These are phyloP conservation scores for Monosporascus sp. DNA, from an alignment of 2,329 filamentous ascomycete genomes.

Conservation along the genomic window DNA sequence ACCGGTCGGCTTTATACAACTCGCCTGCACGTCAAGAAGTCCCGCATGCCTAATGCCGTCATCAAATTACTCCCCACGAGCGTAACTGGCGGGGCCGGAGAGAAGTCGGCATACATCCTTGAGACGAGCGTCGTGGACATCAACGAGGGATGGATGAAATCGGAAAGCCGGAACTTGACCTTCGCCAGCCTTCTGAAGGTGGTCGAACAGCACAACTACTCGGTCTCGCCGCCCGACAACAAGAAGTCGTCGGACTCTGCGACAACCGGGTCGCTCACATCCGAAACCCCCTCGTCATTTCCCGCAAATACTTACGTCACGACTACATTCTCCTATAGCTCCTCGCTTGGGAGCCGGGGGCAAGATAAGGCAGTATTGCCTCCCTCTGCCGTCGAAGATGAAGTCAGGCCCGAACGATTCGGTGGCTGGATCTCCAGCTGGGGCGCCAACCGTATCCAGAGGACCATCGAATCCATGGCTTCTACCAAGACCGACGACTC, in stretches of 20 bases:
- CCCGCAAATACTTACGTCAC: slow-evolving; percentile 56
- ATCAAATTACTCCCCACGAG: slow-evolving; percentile 69
- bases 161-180: slow-evolving; percentile 75
- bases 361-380: slow-evolving; percentile 41
- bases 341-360: slow-evolving; percentile 64
- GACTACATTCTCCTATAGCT: slow-evolving; percentile 69
- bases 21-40: slow-evolving; percentile 76
- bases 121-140: slow-evolving; percentile 77
- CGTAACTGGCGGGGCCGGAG: slow-evolving; percentile 59
- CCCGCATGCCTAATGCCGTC: slow-evolving; percentile 67
- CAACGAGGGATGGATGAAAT: slow-evolving; percentile 75
- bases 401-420: slow-evolving; percentile 22
- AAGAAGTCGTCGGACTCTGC: slow-evolving; percentile 15
- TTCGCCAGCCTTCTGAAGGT: slow-evolving; percentile 77
- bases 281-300: slow-evolving; percentile 8
- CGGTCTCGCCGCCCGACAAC: slow-evolving; percentile 31
- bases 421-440: slow-evolving; percentile 47
- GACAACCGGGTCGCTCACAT: slow-evolving; percentile 15
- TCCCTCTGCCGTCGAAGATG: slow-evolving; percentile 36
- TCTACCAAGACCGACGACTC: slow-evolving; percentile 72
- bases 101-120: slow-evolving; percentile 73
- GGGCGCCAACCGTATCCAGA: slow-evolving; percentile 66
- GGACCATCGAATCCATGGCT: slow-evolving; percentile 73
- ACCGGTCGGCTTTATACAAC: slow-evolving; percentile 73
- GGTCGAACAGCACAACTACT: slow-evolving; percentile 69